Evolutionary conservation across 345 rosid genomes (phyloP).

Genomic region (Acer yangbiense): DNA sequence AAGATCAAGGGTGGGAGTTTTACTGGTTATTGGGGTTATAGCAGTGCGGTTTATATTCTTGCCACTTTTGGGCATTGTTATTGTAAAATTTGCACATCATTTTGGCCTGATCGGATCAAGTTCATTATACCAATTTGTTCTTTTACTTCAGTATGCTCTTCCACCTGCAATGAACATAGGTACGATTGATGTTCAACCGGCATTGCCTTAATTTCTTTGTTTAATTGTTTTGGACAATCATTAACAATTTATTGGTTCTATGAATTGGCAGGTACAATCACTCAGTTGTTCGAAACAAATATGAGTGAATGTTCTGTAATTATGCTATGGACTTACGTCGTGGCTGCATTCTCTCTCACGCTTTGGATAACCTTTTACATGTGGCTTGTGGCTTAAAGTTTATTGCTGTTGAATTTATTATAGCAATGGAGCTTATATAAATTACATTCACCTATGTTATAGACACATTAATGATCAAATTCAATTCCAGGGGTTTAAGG

Average conservation of each 20-base stretch:
- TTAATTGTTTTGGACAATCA: background rate
- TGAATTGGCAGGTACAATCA: constrained; percentile 34
- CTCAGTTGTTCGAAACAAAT: constrained; percentile 34
- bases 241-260: background rate
- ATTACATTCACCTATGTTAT: no score
- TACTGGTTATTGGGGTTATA: constrained; percentile 34
- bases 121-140: constrained; percentile 48
- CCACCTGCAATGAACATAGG: constrained; percentile 56
- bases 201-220: no score
- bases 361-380: constrained; percentile 47
- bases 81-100: constrained; percentile 35
- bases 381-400: constrained; percentile 29
- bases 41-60: constrained; percentile 34
- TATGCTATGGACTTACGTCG: constrained; percentile 34
- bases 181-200: constrained; percentile 1
- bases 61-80: constrained; percentile 38
- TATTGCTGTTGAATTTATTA: background rate
- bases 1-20: constrained; percentile 29
- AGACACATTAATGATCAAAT: no score
- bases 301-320: constrained; percentile 44
- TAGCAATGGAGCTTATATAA: no score
- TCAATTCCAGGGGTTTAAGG: no score
- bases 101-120: constrained; percentile 36
- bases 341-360: constrained; percentile 40
- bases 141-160: constrained; percentile 49